These are phyloP conservation scores for Blastomyces gilchristii DNA, from an alignment of 2,329 filamentous ascomycete species.

Conservation along the genomic window DNA sequence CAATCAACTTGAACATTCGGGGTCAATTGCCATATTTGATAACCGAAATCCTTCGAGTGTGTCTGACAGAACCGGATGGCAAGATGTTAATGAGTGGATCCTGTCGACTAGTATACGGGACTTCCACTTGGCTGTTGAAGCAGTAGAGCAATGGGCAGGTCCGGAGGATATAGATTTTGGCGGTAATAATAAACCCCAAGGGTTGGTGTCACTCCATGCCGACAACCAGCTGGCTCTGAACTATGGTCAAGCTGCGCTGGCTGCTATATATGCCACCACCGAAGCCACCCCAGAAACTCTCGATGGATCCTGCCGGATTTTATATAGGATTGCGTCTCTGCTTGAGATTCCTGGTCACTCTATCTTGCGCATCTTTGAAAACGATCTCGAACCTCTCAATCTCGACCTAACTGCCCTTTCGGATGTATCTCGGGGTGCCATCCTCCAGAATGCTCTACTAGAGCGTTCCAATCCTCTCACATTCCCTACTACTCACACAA, in stretches of 20 bases:
- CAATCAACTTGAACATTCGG: constrained; percentile 23
- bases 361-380: constrained; percentile 17
- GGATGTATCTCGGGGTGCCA: constrained; percentile 30
- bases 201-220: constrained; percentile 34
- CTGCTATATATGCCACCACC: constrained; percentile 47
- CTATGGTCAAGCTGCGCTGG: constrained; percentile 52
- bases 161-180: constrained; percentile 50
- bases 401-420: constrained; percentile 26
- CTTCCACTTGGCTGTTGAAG: constrained; percentile 40
- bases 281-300: constrained; percentile 37
- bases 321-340: constrained; percentile 42
- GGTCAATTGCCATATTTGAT: constrained; percentile 21
- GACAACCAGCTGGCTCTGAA: constrained; percentile 25
- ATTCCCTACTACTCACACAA: constrained; percentile 27
- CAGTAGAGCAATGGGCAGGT: constrained; percentile 49
- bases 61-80: constrained; percentile 39
- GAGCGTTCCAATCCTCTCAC: constrained; percentile 34
- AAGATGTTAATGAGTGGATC: constrained; percentile 50
- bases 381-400: constrained; percentile 22
- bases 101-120: constrained; percentile 43
- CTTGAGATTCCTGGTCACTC: constrained; percentile 41
- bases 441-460: constrained; percentile 35
- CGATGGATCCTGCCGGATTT: constrained; percentile 39
- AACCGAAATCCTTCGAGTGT: constrained; percentile 7
- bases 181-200: constrained; percentile 38